Evolutionary conservation across 208 protist species (phyloP).

Genomic region (Acanthamoeba sp.): DNA sequence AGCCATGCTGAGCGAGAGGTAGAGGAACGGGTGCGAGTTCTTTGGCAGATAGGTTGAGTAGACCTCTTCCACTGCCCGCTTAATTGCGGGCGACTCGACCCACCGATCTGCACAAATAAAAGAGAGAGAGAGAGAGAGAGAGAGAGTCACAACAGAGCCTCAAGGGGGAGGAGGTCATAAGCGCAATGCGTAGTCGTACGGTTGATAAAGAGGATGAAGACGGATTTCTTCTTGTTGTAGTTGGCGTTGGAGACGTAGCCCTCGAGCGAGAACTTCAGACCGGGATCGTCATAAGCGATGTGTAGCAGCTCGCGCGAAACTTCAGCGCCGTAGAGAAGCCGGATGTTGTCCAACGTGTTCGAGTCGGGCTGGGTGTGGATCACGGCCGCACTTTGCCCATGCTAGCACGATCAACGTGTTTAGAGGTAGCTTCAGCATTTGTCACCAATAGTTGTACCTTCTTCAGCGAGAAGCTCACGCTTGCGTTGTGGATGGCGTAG

Average conservation of each 20-base stretch:
- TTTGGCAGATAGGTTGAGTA: constrained; percentile 95
- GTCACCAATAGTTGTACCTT: too few relatives aligned
- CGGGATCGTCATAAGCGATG: constrained; percentile 61
- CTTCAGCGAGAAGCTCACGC: constrained; percentile 84
- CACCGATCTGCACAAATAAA: constrained; percentile 87
- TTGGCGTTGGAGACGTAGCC: constrained; percentile 90
- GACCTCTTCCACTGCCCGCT: constrained; percentile 92
- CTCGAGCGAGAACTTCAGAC: constrained; percentile 80
- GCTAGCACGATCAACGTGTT: too few relatives aligned
- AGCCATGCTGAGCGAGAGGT: constrained; percentile 94
- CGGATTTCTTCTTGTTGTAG: constrained; percentile 88
- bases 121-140: too few relatives aligned
- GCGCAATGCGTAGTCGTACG: constrained; percentile 72
- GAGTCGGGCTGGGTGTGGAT: constrained; percentile 82
- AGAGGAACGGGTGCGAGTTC: constrained; percentile 95
- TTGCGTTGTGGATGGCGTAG: constrained; percentile 87
- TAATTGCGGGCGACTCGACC: constrained; percentile 91
- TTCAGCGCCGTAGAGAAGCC: constrained; percentile 81
- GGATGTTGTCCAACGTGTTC: constrained; percentile 81
- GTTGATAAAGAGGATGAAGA: constrained; percentile 94
- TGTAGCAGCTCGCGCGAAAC: constrained; percentile 81
- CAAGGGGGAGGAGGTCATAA: neutral
- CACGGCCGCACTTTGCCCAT: constrained; percentile 81
- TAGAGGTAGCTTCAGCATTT: too few relatives aligned
- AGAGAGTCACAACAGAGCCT: too few relatives aligned